Conservation (phyloP, 2,329 filamentous ascomycete genomes). For the Geoglossum cookeanum region DNA sequence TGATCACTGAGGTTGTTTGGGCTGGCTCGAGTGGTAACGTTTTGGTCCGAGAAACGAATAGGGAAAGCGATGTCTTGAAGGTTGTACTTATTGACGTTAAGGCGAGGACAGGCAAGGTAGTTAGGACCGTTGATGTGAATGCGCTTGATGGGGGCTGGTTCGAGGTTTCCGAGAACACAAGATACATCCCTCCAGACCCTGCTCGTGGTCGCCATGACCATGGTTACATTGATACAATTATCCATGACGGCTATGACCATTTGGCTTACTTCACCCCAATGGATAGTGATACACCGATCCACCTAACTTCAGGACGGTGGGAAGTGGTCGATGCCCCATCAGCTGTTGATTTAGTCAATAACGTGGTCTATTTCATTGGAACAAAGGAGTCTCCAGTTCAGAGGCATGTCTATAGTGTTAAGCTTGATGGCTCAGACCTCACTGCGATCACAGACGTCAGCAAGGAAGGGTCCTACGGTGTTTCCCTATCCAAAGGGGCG, state of each 20-base stretch:
- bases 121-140: constrained; percentile 61
- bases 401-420: constrained; percentile 79
- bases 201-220: constrained; percentile 56
- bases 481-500: constrained; percentile 66
- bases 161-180: constrained; percentile 74
- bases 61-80: constrained; percentile 79
- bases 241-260: constrained; percentile 75
- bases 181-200: constrained; percentile 69
- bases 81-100: constrained; percentile 70
- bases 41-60: constrained; percentile 79
- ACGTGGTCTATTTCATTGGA: constrained; percentile 76
- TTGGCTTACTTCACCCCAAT: constrained; percentile 83
- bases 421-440: constrained; percentile 58
- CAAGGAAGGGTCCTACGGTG: constrained; percentile 57
- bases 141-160: constrained; percentile 94
- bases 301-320: constrained; percentile 80
- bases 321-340: constrained; percentile 78
- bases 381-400: constrained; percentile 79
- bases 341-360: constrained; percentile 64
- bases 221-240: constrained; percentile 82
- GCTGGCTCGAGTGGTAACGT: constrained; percentile 55
- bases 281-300: constrained; percentile 59
- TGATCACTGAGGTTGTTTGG: constrained; percentile 91
- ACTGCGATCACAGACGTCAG: constrained; percentile 54
- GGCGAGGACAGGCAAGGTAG: constrained; percentile 52